phyloP scores from a whole-genome alignment of 306 rosid genomes.

The Vicia sativa region DNA sequence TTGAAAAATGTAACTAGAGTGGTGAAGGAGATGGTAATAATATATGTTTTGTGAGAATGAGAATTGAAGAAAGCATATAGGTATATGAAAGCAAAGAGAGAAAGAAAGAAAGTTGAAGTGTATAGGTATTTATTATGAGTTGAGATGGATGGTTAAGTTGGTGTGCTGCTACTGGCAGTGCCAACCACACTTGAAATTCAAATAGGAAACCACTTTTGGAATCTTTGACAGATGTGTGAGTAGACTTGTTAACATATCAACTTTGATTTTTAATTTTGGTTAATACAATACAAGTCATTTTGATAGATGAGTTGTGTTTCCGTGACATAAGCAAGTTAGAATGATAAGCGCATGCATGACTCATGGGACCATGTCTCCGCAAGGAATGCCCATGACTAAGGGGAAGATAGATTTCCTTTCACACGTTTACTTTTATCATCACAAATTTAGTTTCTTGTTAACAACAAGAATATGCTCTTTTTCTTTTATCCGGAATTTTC shows the following conservation, averaged over 20 bases:
- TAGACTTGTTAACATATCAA: too few relatives aligned
- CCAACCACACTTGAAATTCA: conserved; percentile 48
- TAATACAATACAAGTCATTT: not conserved
- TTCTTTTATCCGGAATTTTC: conserved; percentile 5
- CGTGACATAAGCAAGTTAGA: conserved; percentile 6
- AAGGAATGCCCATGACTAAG: conserved; percentile 46
- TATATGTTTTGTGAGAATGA: conserved; percentile 13
- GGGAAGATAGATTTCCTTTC: conserved; percentile 37
- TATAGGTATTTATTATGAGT: conserved; percentile 37
- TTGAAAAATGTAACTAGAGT: conserved; percentile 7
- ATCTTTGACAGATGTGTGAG: too few relatives aligned
- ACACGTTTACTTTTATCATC: conserved; percentile 31
- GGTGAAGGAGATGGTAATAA: conserved; percentile 32
- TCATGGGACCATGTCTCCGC: conserved; percentile 41
- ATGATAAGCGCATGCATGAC: conserved; percentile 21
- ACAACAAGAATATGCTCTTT: conserved; percentile 1
- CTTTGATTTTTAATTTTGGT: too few relatives aligned
- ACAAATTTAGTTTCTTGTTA: not conserved
- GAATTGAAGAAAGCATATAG: conserved; percentile 18
- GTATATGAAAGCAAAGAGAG: conserved; percentile 23
- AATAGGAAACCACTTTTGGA: conserved; percentile 38
- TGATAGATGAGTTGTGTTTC: not conserved
- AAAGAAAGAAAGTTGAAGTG: conserved; percentile 32
- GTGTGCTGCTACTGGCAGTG: conserved; percentile 43
- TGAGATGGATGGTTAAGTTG: too few relatives aligned